Percentiles rank a stretch among this genome's conserved stretches.
These are phyloP conservation scores for Hypomyces perniciosus DNA, from an alignment of 2,329 filamentous ascomycete species.

Conservation along the genomic window DNA sequence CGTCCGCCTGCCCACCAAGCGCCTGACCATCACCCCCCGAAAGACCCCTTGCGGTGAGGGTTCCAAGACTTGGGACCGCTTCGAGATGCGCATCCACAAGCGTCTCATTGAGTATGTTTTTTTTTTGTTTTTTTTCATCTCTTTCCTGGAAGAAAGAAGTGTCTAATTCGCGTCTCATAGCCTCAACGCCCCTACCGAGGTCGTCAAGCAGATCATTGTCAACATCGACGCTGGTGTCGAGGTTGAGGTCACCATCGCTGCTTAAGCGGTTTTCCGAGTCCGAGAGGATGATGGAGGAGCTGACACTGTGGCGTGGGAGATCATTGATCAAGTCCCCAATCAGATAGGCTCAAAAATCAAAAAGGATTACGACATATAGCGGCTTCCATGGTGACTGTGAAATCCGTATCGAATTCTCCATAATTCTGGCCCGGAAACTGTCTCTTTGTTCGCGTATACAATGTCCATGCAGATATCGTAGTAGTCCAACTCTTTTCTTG, in stretches of 20 bases:
- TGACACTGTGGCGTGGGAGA: slow-evolving; percentile 4
- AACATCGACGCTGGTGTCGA: slow-evolving; percentile 93
- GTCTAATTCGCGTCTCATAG: slow-evolving; percentile 32
- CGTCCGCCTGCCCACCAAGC: slow-evolving; percentile 96
- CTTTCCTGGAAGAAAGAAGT: background rate
- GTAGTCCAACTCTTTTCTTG: background rate
- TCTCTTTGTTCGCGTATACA: too few relatives aligned
- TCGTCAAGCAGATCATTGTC: slow-evolving; percentile 94
- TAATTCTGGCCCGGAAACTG: too few relatives aligned
- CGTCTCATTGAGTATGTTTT: slow-evolving; percentile 78
- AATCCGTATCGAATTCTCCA: too few relatives aligned
- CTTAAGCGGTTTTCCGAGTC: slow-evolving; percentile 43
- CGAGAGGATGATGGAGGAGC: slow-evolving; percentile 6
- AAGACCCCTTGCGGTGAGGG: slow-evolving; percentile 99
- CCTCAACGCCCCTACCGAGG: slow-evolving; percentile 94
- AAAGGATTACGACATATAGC: slow-evolving; percentile 7
- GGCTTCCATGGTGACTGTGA: background rate
- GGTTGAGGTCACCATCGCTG: slow-evolving; percentile 88
- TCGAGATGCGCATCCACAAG: slow-evolving; percentile 99
- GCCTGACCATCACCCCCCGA: slow-evolving; percentile 91
- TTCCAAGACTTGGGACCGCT: slow-evolving; percentile 99
- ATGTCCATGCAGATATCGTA: too few relatives aligned
- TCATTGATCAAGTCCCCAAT: slow-evolving; percentile 8
- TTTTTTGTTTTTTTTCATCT: background rate
- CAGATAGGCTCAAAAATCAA: slow-evolving; percentile 16